Percentiles rank a stretch among this genome's conserved stretches.
Conservation (phyloP, 345 rosid genomes). For the Tarenaya hassleriana region DNA sequence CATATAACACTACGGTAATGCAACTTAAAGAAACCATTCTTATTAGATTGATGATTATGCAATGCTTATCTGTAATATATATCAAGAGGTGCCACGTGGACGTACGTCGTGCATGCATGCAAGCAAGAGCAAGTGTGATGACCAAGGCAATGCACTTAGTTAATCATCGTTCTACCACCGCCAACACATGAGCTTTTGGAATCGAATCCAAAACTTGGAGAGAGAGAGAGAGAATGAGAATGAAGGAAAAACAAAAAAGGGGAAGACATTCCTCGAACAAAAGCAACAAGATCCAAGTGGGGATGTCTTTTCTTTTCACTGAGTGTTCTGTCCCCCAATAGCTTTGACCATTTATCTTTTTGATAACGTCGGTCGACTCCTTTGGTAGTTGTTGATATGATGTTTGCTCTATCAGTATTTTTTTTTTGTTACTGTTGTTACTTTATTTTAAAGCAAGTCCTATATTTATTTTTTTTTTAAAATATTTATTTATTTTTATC, state of each 20-base stretch:
- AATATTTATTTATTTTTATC: no score
- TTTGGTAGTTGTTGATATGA: no score
- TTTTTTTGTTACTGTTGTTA: no score
- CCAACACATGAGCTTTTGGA: slow-evolving; percentile 19
- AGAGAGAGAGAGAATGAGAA: neutral
- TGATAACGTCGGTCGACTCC: neutral
- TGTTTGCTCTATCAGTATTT: no score
- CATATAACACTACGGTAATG: no score
- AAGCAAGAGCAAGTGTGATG: slow-evolving; percentile 11
- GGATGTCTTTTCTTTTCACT: slow-evolving; percentile 25
- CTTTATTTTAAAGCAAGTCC: no score
- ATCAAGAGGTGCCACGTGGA: slow-evolving; percentile 28
- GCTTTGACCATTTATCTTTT: slow-evolving; percentile 16
- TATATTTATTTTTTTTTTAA: no score
- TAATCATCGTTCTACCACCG: slow-evolving; percentile 12
- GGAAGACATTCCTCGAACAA: slow-evolving; percentile 39
- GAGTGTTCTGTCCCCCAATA: neutral
- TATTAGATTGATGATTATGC: no score
- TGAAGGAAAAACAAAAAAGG: slow-evolving; percentile 16
- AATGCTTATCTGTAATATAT: slow-evolving; percentile 1
- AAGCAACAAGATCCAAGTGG: slow-evolving; percentile 59
- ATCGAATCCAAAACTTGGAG: slow-evolving; percentile 18
- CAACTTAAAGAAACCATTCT: no score
- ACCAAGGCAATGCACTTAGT: slow-evolving; percentile 14
- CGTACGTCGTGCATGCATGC: slow-evolving; percentile 35